Base-by-base conservation (phyloP, 208 protist species). In the Trypanosoma melophagium region DNA sequence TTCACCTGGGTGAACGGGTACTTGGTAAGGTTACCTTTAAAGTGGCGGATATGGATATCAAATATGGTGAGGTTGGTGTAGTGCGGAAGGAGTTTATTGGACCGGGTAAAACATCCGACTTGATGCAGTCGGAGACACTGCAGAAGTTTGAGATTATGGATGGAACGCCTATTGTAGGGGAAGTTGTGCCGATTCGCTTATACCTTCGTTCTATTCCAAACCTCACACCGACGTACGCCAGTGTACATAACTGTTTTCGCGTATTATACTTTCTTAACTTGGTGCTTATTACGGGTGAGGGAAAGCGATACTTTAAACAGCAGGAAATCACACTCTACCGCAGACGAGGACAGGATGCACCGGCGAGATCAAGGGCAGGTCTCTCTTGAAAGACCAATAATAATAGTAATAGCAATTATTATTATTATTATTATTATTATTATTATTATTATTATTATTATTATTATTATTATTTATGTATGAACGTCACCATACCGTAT, bases 131-230 rank as follows among this genome's bases (percentile, higher is more conserved):
- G 19, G 89, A 97, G 65, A 91, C 83, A 35, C 70, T 97, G 61
- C 86, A 92, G 69, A 91, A 87, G 66, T 95, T 93, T 69, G 93
- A 97, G 64, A 83, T 97, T 25, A 96, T 97, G 89, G 93, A 97
- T 64, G 93, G 93, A 45, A 87, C 82, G 0, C 93, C 93, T 22
- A 90, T 96, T 65, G 81, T 87, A 13, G 90, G 91, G 2, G 93
- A 97, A 65, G 86, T 96, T 19, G 77, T 97, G n/a, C 93, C 93
- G 8, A 93, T 97, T 50, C 86, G 93, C 0, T 65, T 97, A 19
- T 95, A 90, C 42, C 76, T 97, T 12, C 73, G 81, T 35, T 78
- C 83, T 45, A 76, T 95, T 49, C 89, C 90, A 12, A 71, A 81
- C 22, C 78, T 97, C 31, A 96, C 93, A 3, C 93, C 90, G 21